A percentile compares a stretch with the other conserved stretches of the same genome.
phyloP scores from a whole-genome alignment of 2,329 filamentous ascomycete genomes.

The Sporothrix inflata region DNA sequence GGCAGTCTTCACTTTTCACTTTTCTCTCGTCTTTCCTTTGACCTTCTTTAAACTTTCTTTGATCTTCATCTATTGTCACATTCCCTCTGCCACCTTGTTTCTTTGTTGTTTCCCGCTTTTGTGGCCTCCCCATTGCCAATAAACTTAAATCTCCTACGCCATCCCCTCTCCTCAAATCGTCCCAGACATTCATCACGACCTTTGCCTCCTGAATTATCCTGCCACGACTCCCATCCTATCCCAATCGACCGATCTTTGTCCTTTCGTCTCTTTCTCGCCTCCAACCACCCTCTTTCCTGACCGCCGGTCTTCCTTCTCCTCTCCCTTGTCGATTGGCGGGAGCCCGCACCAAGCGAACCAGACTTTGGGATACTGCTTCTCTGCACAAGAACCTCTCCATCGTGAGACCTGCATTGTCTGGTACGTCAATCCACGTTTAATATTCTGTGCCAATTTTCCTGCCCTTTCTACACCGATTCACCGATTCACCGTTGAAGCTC shows the following conservation, averaged over 20 bases:
- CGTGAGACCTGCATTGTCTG: conserved; percentile 11
- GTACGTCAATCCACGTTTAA: not conserved
- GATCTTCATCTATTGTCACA: not conserved
- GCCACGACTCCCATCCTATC: not conserved
- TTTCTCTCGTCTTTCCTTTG: not conserved
- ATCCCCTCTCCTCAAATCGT: too few species aligned
- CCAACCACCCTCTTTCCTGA: too few species aligned
- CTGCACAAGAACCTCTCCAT: too few species aligned
- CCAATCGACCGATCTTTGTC: not conserved
- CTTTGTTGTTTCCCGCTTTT: too few species aligned
- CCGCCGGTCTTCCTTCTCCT: not conserved
- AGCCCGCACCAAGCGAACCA: not conserved
- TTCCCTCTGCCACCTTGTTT: too few species aligned
- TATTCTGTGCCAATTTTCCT: not conserved
- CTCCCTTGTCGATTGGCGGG: not conserved
- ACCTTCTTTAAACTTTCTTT: not conserved
- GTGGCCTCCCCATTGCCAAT: not conserved
- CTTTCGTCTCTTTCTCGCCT: not conserved
- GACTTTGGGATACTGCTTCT: not conserved
- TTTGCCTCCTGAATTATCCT: not conserved
- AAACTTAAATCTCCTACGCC: too few species aligned
- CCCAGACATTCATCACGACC: not conserved
- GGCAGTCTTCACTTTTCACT: not conserved
- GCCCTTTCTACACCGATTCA: not conserved
- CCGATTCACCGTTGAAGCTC: not conserved